A percentile compares a stretch with the other conserved stretches of the same genome.
Conservation (phyloP, 108 stramenopile genomes). For the Fragilariopsis cylindrus region DNA sequence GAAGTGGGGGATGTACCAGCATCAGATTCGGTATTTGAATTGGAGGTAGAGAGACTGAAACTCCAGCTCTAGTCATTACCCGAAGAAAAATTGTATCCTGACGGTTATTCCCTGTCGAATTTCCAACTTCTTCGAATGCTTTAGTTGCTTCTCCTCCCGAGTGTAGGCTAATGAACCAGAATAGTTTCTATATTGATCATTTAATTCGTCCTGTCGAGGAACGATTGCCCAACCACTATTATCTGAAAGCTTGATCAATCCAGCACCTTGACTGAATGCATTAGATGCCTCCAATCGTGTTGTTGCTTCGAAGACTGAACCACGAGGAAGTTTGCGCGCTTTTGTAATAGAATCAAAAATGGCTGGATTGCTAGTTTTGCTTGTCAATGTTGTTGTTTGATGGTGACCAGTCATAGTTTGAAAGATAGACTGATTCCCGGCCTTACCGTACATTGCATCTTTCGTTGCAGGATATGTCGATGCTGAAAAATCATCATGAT, state of each 20-base stretch:
- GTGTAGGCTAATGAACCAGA: conserved; percentile 27
- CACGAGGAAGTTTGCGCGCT: conserved; percentile 63
- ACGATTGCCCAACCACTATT: conserved; percentile 88
- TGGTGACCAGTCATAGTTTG: conserved; percentile 51
- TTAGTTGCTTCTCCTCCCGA: conserved; percentile 42
- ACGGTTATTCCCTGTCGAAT: conserved; percentile 50
- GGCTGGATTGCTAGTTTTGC: conserved; percentile 53
- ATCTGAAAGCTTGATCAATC: conserved; percentile 79
- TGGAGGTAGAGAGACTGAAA: conserved; percentile 65
- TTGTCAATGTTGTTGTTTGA: conserved; percentile 50
- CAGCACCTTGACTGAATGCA: conserved; percentile 70
- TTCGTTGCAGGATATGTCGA: conserved; percentile 30
- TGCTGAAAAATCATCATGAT: background rate
- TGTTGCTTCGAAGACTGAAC: conserved; percentile 82
- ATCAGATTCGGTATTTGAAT: conserved; percentile 26
- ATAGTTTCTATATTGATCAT: conserved; percentile 53
- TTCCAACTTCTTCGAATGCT: conserved; percentile 83
- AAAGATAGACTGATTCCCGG: conserved; percentile 46
- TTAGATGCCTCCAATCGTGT: conserved; percentile 67
- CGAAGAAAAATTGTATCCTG: conserved; percentile 56
- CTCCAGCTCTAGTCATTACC: conserved; percentile 54
- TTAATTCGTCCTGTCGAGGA: conserved; percentile 64
- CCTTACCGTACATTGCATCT: conserved; percentile 19
- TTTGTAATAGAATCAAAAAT: conserved; percentile 51
- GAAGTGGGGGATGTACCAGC: conserved; percentile 46